These are phyloP conservation scores for Leccinum pallidistipes DNA, from an alignment of 1,284 basidiomycete species.

Conservation along the genomic window DNA sequence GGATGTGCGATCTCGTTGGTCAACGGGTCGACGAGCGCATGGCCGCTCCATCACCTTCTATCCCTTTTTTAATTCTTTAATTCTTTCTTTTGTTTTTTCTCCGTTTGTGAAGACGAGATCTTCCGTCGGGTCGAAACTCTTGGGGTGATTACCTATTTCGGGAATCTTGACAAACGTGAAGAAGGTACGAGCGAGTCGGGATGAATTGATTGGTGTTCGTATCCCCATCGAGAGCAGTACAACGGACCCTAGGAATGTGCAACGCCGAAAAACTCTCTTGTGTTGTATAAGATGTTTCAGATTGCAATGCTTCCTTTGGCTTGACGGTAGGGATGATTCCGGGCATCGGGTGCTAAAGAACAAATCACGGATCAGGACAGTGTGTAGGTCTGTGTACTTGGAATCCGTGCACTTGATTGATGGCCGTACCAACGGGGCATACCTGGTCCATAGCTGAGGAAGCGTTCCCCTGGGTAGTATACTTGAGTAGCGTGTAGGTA, in stretches of 20 bases:
- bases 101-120: not conserved
- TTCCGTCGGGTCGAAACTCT: not conserved
- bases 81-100: not conserved
- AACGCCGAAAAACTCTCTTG: not conserved
- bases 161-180: not conserved
- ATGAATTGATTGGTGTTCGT: not conserved
- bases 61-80: not conserved
- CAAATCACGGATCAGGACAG: not conserved
- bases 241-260: not conserved
- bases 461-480: not conserved
- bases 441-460: not conserved
- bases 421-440: not conserved
- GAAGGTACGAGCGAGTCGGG: not conserved
- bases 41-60: not conserved
- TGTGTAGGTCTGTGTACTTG: not conserved
- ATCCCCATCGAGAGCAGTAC: not conserved
- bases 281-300: not conserved
- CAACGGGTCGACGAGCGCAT: not conserved
- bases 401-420: constrained; percentile 13
- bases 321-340: not conserved
- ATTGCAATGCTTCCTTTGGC: not conserved
- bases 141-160: not conserved
- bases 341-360: not conserved
- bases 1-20: constrained; percentile 2
- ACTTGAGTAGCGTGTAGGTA: not conserved